Evolutionary conservation across 1,284 basidiomycete genomes (phyloP).

Genomic region (Rhizoctonia solani): DNA sequence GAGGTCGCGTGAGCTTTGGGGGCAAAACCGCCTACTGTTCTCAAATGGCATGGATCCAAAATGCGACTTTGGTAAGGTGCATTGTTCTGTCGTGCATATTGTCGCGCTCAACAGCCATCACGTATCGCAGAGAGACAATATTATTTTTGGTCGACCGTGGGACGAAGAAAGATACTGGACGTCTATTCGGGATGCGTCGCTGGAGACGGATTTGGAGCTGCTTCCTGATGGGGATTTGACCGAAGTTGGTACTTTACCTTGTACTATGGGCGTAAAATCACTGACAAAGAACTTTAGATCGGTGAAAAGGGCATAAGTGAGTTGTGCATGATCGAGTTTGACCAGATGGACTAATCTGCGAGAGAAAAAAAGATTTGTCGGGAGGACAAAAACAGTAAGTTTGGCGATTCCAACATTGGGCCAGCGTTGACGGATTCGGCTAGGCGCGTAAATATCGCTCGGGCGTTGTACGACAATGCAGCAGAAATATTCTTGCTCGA

Average conservation of each 20-base stretch:
- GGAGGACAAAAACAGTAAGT: conserved; percentile 67
- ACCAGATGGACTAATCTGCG: background rate
- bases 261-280: conserved; percentile 10
- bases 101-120: no score
- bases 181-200: conserved; percentile 62
- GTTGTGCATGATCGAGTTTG: conserved; percentile 1
- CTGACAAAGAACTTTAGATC: conserved; percentile 50
- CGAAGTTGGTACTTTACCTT: conserved; percentile 52
- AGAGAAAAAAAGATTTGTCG: conserved; percentile 47
- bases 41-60: conserved; percentile 89
- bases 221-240: conserved; percentile 77
- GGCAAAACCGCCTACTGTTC: conserved; percentile 80
- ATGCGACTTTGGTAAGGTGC: conserved; percentile 65
- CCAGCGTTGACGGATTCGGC: background rate
- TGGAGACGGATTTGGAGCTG: conserved; percentile 70
- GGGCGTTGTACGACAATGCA: conserved; percentile 67
- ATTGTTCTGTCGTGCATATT: background rate
- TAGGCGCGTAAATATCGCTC: conserved; percentile 65
- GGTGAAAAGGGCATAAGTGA: conserved; percentile 66
- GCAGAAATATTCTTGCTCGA: conserved; percentile 73
- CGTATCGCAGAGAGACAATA: conserved; percentile 56
- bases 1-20: conserved; percentile 63
- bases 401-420: background rate
- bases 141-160: conserved; percentile 69
- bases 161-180: conserved; percentile 71